Evolutionary conservation across 2,329 filamentous ascomycete genomes (phyloP), one percentile per base, ranked within the genome.

Genomic region (Diaporthe ilicicola): DNA sequence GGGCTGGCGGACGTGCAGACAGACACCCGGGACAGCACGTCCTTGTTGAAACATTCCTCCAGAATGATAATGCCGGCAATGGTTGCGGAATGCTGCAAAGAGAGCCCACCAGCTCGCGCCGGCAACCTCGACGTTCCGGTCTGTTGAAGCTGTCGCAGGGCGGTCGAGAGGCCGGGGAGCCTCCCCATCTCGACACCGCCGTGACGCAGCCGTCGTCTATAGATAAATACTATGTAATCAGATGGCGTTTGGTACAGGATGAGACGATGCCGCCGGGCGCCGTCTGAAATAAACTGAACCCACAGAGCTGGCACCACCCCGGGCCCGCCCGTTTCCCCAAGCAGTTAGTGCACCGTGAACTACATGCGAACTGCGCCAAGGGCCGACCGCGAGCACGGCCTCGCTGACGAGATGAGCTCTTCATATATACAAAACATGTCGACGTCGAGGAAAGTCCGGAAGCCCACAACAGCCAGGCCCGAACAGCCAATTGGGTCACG

Each of bases 271-370:
- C 51, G 65, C 51, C 53, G 37, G 39, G 12, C 27, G 15, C 29
- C 37, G 65, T 67, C 65, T 56, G 51, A 32, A 67, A 55, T 48
- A 55, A 32, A 56, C 56, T 56, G 27, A 56, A 56, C 27, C 51
- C 65, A 56, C 50, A 53, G 29, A 51, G 37, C 64, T 39, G 50
- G 51, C 22, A n/a, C 39, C 22, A 13, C n/a, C 59, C 59, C 59
- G 27, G 59, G 17, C n/a, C 59, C 59, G 29, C 13, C n/a, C 27
- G 2, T 50, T 64, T n/a, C 59, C 32, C 59, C 59, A 64, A 27
- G n/a, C 59, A 24, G 59, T 37, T 64, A 64, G 59, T 44, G n/a
- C 27, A n/a, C 29, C 44, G 50, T 37, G 29, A 50, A 37, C 13
- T 50, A 24, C 42, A 42, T 29, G 29, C n/a, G 44, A 50, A 37